Base-by-base conservation (phyloP, 805 yeast species). In the Priceomyces carsonii region DNA sequence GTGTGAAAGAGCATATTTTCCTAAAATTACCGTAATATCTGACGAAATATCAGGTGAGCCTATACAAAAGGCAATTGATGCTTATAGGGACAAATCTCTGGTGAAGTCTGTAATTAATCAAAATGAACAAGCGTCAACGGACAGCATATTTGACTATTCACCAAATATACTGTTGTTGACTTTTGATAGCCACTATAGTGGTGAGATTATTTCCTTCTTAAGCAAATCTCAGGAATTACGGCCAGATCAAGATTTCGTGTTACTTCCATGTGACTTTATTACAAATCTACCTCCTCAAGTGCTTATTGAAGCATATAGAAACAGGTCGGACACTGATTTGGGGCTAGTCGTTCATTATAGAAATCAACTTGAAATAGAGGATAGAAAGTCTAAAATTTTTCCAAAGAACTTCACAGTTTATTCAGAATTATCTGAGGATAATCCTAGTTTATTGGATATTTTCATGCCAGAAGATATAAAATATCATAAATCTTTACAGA, bases 241-340 rank as follows among this genome's bases (percentile, higher is more conserved):
- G 81, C 41, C 48, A 8, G 32, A 39, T 16, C 48, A 51, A 26
- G 50, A 59, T 53, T 82, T 88, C 51, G 86, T 89, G n/a, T 60
- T 93, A 20, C 63, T 93, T 36, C 97, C 98, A 6, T 91, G 97
- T 64, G 99, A 95, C 59, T 86, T 93, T 55, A 71, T 95, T 35
- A 89, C 98, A 2, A 91, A 90, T 55, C 68, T 91, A 24, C 95
- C 96, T 3, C 96, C 98, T 8, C 91, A 86, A 51, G 82, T 83
- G 13, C 71, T 93, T 20, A 79, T 89, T 29, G 95, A 91, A 53
- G 85, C 83, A 33, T 90, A 82, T 57, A 71, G 96, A 51, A 81
- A 81, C 45, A 79, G 81, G 50, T 77, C 75, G 15, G 82, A 76
- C 26, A 63, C 69, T 18, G 87, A 85, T 43, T 59, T 85, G 29